Base-by-base conservation (phyloP, 2,329 filamentous ascomycete genomes). In the Colletotrichum musicola region DNA sequence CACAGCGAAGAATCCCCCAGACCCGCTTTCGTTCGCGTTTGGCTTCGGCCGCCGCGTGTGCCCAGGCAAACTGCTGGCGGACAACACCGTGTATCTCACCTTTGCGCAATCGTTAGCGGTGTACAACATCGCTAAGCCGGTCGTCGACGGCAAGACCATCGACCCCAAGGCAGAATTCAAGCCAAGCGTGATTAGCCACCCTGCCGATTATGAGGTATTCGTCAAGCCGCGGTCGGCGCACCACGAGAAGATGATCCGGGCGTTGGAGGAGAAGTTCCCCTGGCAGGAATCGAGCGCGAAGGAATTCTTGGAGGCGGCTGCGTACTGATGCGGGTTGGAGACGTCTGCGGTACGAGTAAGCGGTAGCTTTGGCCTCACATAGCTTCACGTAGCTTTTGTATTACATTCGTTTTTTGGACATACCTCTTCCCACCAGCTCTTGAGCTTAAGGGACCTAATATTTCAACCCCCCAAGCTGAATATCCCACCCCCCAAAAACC, bases 61-160 rank as follows among this genome's bases (percentile, higher is more conserved):
- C 49, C 69, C 73, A 0, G 73, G 73, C 1, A 56, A 68, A 13
- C 44, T 66, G 14, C 51, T 74, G 0, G 72, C 73, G 0, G 73
- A 73, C 4, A 50, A 64, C 7, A 62, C 46, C 1, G 20, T 74
- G 6, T 74, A 57, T 4, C 51, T 81, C 0, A 75, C 49, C 2
- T 72, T 81, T 22, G 82, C 79, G 0, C 82, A 83, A 30, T 74
- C 78, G 0, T 74, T 89, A 4, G 79, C 86, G 0, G 81, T 81
- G 0, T 88, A 88, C 62, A 74, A 80, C 2, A 76, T 87, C n/a
- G 30, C 30, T 3, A 68, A 51, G 6, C 81, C 81, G 56, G 69
- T 71, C 0, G 69, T 77, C 10, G 77, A 79, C 18, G 74, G 80
- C 0, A 75, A 72, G n/a, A 74, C 77, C 5, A 72, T 83, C 0